These are phyloP conservation scores for Pseudonitzschia delicatissima DNA, from an alignment of 108 stramenopile genomes.

Conservation along the genomic window DNA sequence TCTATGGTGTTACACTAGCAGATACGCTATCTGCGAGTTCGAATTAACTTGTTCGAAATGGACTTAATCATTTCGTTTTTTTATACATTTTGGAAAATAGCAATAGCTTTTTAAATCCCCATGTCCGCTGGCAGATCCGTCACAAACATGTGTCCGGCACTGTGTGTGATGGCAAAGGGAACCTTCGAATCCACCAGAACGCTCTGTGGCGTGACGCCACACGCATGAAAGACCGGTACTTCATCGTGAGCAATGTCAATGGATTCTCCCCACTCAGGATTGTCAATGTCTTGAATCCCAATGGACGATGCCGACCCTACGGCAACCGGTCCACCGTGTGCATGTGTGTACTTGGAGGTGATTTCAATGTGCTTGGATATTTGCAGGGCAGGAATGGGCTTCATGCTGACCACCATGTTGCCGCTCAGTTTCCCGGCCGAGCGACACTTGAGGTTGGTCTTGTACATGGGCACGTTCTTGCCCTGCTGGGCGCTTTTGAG, in stretches of 20 bases:
- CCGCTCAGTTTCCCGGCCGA: constrained; percentile 68
- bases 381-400: constrained; percentile 68
- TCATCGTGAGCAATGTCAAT: constrained; percentile 64
- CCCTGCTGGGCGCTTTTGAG: constrained; percentile 66
- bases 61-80: neutral
- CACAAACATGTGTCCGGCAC: constrained; percentile 93
- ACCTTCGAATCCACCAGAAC: constrained; percentile 71
- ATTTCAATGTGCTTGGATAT: constrained; percentile 66
- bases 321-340: constrained; percentile 86
- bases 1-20: neutral
- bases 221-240: constrained; percentile 91
- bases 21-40: no score
- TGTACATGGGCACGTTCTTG: constrained; percentile 90
- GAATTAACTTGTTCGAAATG: neutral
- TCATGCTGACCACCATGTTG: constrained; percentile 87
- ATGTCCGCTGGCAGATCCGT: constrained; percentile 60
- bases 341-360: constrained; percentile 71
- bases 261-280: constrained; percentile 83
- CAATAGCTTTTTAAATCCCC: constrained; percentile 29
- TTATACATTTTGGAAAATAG: neutral
- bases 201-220: constrained; percentile 88
- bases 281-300: constrained; percentile 63
- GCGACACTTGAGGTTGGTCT: constrained; percentile 60
- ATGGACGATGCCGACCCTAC: constrained; percentile 72
- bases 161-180: constrained; percentile 81